Percentiles rank a stretch among this genome's conserved stretches.
These are phyloP conservation scores for Geotrichum ghanense DNA, from an alignment of 805 yeast species.

Conservation along the genomic window DNA sequence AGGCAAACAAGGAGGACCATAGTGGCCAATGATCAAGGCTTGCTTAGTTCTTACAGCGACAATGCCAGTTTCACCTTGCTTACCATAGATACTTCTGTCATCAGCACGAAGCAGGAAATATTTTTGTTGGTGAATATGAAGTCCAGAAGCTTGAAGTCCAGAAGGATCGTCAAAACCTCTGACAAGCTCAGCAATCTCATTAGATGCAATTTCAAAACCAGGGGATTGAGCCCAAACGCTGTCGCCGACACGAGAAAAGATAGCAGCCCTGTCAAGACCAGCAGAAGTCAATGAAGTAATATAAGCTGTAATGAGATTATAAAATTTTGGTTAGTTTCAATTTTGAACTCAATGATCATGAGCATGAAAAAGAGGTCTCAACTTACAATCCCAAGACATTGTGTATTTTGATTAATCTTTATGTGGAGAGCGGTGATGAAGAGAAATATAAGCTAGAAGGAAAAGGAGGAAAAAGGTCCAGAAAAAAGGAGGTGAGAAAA, in stretches of 20 bases:
- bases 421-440: background rate
- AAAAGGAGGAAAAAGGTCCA: slow-evolving; percentile 1
- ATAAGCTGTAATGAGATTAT: slow-evolving; percentile 47
- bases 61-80: slow-evolving; percentile 77
- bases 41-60: slow-evolving; percentile 89
- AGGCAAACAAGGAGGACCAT: slow-evolving; percentile 81
- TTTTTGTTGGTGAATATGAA: slow-evolving; percentile 75
- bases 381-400: slow-evolving; percentile 1
- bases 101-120: slow-evolving; percentile 85
- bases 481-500: background rate
- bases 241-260: slow-evolving; percentile 91
- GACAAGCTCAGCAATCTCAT: slow-evolving; percentile 66
- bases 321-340: background rate
- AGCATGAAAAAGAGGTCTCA: background rate
- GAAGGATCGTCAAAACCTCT: slow-evolving; percentile 72
- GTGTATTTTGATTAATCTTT: background rate
- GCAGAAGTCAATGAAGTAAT: slow-evolving; percentile 86
- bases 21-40: slow-evolving; percentile 88
- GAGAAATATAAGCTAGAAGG: too few relatives aligned
- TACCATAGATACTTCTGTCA: slow-evolving; percentile 88
- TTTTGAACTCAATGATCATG: too few relatives aligned
- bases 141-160: slow-evolving; percentile 71
- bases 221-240: slow-evolving; percentile 85
- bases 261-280: slow-evolving; percentile 83
- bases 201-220: slow-evolving; percentile 46